Percentiles rank a stretch among this genome's conserved stretches.
These are phyloP conservation scores for Penicillium brasilianum DNA, from an alignment of 2,329 filamentous ascomycete species.

Conservation along the genomic window DNA sequence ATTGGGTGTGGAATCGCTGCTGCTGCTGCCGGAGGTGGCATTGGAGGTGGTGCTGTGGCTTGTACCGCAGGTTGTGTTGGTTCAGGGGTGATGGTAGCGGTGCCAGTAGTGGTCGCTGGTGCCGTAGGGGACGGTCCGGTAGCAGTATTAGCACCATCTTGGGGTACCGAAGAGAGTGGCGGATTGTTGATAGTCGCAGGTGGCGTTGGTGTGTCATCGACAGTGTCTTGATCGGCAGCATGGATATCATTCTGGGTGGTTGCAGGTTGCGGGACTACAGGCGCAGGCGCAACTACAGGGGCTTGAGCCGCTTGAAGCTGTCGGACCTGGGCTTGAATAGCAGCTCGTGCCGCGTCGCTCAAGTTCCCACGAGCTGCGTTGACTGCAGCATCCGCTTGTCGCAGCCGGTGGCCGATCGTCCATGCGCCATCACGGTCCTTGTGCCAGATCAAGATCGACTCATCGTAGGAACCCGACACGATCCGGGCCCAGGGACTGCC, in stretches of 20 bases:
- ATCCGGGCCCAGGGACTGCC: conserved; percentile 91
- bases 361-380: conserved; percentile 37
- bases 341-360: conserved; percentile 24
- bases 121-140: background rate
- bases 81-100: background rate
- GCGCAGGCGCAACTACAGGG: background rate
- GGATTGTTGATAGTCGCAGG: conserved; percentile 2
- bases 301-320: conserved; percentile 29
- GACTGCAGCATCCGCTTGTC: conserved; percentile 62
- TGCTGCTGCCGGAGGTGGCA: background rate
- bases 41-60: background rate
- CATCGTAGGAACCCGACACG: conserved; percentile 94
- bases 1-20: conserved; percentile 4
- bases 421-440: conserved; percentile 83
- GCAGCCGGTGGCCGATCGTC: conserved; percentile 75
- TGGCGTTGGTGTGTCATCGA: conserved; percentile 6
- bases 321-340: conserved; percentile 29
- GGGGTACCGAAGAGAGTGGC: background rate
- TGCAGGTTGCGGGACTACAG: background rate
- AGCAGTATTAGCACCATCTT: background rate
- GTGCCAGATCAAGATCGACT: conserved; percentile 94
- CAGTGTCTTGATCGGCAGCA: conserved; percentile 5
- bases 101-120: background rate
- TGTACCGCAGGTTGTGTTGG: background rate
- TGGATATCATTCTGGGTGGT: conserved; percentile 5